Conservation (phyloP, 345 rosid species). For the Euphorbia peplus region DNA sequence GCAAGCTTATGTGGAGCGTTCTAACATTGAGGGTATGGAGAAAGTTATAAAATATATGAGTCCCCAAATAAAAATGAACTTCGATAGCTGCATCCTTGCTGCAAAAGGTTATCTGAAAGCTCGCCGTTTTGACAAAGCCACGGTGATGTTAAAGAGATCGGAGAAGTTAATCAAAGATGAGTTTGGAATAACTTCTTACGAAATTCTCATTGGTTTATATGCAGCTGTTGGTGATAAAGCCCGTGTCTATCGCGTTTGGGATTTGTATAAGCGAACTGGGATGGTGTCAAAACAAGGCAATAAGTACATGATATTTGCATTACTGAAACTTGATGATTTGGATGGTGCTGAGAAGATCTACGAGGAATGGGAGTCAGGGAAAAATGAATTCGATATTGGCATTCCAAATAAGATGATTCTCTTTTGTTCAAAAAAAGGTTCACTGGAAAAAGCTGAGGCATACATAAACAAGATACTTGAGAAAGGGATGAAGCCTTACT, state of each 20-base stretch:
- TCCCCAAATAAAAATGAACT: background rate
- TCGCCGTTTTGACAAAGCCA: conserved; percentile 21
- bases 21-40: conserved; percentile 8
- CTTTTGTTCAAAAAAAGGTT: background rate
- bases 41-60: background rate
- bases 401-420: background rate
- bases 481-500: background rate
- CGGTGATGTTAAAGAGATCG: conserved; percentile 21
- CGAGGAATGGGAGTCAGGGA: background rate
- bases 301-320: background rate
- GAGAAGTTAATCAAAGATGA: conserved; percentile 14
- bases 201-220: conserved; percentile 17
- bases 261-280: background rate
- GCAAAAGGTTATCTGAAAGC: conserved; percentile 28
- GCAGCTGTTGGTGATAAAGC: conserved; percentile 11
- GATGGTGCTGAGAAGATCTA: background rate
- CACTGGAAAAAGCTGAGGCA: background rate
- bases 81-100: conserved; percentile 15
- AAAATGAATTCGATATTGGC: background rate
- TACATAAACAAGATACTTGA: background rate
- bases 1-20: background rate
- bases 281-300: background rate
- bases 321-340: background rate
- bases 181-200: background rate
- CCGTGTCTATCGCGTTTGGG: conserved; percentile 28